Evolutionary conservation across 2,329 filamentous ascomycete species (phyloP).

Genomic region (Cladosporium cucumerinum): DNA sequence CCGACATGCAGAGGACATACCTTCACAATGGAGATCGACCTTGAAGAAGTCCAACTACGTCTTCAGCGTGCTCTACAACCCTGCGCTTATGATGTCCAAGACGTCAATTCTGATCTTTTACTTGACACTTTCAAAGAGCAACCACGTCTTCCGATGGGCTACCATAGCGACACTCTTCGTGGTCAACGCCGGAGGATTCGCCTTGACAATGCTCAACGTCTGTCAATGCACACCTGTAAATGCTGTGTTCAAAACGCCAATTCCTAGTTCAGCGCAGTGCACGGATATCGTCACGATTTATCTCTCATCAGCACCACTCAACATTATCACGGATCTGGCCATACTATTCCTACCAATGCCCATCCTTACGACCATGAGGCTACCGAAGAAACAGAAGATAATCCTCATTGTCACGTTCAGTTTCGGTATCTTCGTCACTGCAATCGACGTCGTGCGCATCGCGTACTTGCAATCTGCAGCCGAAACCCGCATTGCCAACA

Average conservation of each 20-base stretch:
- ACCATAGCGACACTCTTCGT: constrained; percentile 75
- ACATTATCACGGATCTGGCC: constrained; percentile 85
- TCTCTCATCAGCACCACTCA: constrained; percentile 76
- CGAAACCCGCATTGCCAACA: constrained; percentile 44
- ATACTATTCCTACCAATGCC: constrained; percentile 86
- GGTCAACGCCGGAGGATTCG: constrained; percentile 73
- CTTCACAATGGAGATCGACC: constrained; percentile 44
- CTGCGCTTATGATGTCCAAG: constrained; percentile 85
- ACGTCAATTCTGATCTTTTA: constrained; percentile 92
- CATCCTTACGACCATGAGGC: constrained; percentile 77
- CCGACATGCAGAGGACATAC: constrained; percentile 62
- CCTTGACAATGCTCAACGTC: constrained; percentile 80
- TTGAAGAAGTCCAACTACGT: constrained; percentile 59
- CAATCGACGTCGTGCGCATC: constrained; percentile 85
- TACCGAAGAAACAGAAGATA: constrained; percentile 81
- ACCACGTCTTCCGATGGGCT: constrained; percentile 72
- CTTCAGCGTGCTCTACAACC: constrained; percentile 68
- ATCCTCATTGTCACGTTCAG: constrained; percentile 84
- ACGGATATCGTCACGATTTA: constrained; percentile 63
- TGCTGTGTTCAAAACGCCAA: constrained; percentile 61
- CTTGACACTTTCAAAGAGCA: constrained; percentile 73
- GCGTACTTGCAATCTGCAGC: constrained; percentile 80
- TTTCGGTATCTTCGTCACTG: constrained; percentile 79
- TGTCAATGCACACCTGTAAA: constrained; percentile 76
- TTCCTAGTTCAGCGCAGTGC: constrained; percentile 49